Base-by-base conservation (phyloP, 805 yeast genomes). In the Maudiozyma bulderi region DNA sequence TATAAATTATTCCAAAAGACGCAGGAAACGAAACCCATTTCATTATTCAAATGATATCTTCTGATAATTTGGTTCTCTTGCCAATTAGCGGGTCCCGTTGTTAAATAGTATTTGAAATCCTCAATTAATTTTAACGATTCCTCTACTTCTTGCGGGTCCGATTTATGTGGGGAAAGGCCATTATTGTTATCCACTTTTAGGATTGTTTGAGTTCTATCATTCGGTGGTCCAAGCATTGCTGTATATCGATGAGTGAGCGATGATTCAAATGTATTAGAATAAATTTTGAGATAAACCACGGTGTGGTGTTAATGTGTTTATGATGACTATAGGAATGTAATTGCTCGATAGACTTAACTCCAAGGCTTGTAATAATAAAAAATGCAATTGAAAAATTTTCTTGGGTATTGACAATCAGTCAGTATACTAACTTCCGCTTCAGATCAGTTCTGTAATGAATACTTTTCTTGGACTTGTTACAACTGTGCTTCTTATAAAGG, bases 1-100 rank as follows among this genome's bases (percentile, higher is more conserved):
- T 84, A 91, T 11, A 90, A 71, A 60, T 85, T 84, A 59, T 88
- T 86, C 97, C 98, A 91, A 57, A 76, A 83, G 1, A 93, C 88
- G 67, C 99, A 91, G 33, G 86, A 78, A n/a, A 88, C 88, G 56
- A 91, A 88, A 3, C 91, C 93, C 64, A 90, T 96, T 51, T 86
- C 95, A 54, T 84, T 85, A 57, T 88, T 89, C 45, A 91, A 69
- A 61, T 82, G 84, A 65, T 87, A 91, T 47, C 96, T 73, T 60
- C 95, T 75, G 45, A 93, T 86, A 43, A 87, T 82, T 64, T 91
- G 96, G 57, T 84, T 82, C 51, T 81, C 85, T 61, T 82, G 88
- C 95, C 97, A 91, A 59, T 84, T 85, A 5, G 93, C 91, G 0
- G 99, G 98, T 0, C 98, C 98, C 0, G 96, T 87, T 2, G 88